A percentile compares a stretch with the other conserved stretches of the same genome.
phyloP scores from a whole-genome alignment of 148 eudicot species.

The Arctostaphylos glauca region DNA sequence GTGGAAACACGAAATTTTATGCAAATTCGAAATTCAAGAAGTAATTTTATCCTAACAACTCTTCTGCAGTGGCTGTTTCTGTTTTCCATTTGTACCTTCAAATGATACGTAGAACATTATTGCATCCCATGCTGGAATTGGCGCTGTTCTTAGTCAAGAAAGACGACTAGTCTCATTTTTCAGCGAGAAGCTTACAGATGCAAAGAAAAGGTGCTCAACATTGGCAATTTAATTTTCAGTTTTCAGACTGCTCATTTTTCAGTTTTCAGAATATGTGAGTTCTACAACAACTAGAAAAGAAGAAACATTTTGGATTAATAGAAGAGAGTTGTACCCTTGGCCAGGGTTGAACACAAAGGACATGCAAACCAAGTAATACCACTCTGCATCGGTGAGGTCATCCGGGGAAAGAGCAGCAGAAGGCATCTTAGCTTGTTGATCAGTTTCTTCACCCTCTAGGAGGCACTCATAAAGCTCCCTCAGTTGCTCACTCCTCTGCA shows the following conservation, averaged over 20 bases:
- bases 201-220: too few relatives aligned
- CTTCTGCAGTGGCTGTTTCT: neutral
- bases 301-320: neutral
- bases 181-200: too few relatives aligned
- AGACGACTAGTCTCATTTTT: neutral
- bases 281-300: neutral
- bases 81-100: neutral
- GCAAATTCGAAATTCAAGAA: neutral
- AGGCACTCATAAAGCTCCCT: slow-evolving; percentile 51
- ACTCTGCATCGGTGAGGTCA: slow-evolving; percentile 51
- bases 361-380: slow-evolving; percentile 74
- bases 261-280: neutral
- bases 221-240: too few relatives aligned
- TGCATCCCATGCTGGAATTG: too few relatives aligned
- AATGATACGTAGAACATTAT: neutral
- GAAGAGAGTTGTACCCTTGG: slow-evolving; percentile 40
- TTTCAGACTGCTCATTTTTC: too few relatives aligned
- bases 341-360: slow-evolving; percentile 50
- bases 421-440: slow-evolving; percentile 30
- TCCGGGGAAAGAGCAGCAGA: slow-evolving; percentile 41
- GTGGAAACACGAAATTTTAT: neutral
- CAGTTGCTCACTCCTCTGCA: slow-evolving; percentile 53
- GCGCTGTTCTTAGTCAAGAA: too few relatives aligned
- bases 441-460: slow-evolving; percentile 40
- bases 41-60: neutral